A percentile compares a stretch with the other conserved stretches of the same genome.
Conservation (phyloP, 805 yeast genomes). For the Monosporozyma yasuniensis region DNA sequence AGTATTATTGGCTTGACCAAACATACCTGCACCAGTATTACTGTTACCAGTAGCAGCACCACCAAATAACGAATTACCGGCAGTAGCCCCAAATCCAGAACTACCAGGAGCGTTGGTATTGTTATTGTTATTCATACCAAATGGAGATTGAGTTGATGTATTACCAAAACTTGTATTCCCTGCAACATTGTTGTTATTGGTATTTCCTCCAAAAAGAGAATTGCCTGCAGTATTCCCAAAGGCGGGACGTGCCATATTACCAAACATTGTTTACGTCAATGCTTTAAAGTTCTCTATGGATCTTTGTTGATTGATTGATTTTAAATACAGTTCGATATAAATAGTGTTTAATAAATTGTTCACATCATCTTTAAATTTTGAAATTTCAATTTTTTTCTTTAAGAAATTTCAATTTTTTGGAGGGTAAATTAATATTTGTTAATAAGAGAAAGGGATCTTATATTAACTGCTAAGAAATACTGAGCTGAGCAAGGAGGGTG, state of each 20-base stretch:
- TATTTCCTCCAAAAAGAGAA: background rate
- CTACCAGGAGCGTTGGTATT: too few relatives aligned
- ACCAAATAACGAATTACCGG: constrained; percentile 8
- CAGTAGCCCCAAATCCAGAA: too few relatives aligned
- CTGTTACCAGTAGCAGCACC: constrained; percentile 4
- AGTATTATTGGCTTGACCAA: constrained; percentile 2
- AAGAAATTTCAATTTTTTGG: background rate
- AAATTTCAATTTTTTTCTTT: background rate
- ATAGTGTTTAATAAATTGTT: background rate
- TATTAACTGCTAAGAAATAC: background rate
- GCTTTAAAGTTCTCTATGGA: background rate
- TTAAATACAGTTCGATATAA: too few relatives aligned
- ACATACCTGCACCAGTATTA: background rate
- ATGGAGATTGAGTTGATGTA: background rate
- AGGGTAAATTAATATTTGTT: background rate
- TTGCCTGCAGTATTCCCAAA: background rate
- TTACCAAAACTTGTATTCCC: background rate
- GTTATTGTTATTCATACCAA: background rate
- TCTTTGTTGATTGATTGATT: background rate
- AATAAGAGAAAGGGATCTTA: too few relatives aligned
- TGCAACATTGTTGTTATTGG: background rate
- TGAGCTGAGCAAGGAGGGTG: too few relatives aligned
- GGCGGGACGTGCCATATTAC: background rate
- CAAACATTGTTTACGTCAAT: background rate
- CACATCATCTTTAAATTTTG: background rate